These are phyloP conservation scores for Saccharomycopsis fodiens DNA, from an alignment of 805 yeast species.

Conservation along the genomic window DNA sequence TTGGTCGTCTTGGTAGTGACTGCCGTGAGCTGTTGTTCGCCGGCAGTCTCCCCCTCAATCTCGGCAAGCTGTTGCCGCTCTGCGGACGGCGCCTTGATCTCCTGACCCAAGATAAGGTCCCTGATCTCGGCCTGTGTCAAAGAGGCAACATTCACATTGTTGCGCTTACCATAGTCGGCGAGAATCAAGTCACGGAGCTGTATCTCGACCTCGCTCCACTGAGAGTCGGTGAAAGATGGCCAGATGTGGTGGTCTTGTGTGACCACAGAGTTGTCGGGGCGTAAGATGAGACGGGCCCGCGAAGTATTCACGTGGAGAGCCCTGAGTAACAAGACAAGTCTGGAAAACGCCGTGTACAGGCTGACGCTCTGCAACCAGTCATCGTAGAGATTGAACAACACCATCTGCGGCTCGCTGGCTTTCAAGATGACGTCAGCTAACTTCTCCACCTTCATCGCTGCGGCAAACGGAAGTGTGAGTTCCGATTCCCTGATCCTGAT, in stretches of 20 bases:
- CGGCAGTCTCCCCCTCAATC: constrained; percentile 37
- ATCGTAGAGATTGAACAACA: constrained; percentile 82
- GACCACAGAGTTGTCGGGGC: constrained; percentile 63
- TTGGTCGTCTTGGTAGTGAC: constrained; percentile 76
- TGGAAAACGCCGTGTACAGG: constrained; percentile 88
- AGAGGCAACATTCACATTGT: constrained; percentile 77
- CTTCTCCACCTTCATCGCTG: constrained; percentile 76
- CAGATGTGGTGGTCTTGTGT: constrained; percentile 81
- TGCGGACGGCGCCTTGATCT: constrained; percentile 81
- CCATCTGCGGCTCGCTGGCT: constrained; percentile 93
- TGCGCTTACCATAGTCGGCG: constrained; percentile 75
- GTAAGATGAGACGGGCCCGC: constrained; percentile 61
- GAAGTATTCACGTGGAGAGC: constrained; percentile 75
- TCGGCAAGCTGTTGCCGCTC: constrained; percentile 73
- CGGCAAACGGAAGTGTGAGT: constrained; percentile 79
- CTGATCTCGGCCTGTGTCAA: constrained; percentile 90
- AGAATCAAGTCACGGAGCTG: constrained; percentile 83
- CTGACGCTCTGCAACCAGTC: constrained; percentile 86
- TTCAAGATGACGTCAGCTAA: constrained; percentile 68
- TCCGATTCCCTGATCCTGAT: constrained; percentile 86
- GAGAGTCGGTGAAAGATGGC: constrained; percentile 85
- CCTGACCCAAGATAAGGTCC: constrained; percentile 91
- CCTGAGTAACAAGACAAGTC: constrained; percentile 75
- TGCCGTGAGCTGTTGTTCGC: constrained; percentile 55
- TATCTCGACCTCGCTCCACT: constrained; percentile 87